Conservation (phyloP, 106 monocot genomes). For the Acorus gramineus region DNA sequence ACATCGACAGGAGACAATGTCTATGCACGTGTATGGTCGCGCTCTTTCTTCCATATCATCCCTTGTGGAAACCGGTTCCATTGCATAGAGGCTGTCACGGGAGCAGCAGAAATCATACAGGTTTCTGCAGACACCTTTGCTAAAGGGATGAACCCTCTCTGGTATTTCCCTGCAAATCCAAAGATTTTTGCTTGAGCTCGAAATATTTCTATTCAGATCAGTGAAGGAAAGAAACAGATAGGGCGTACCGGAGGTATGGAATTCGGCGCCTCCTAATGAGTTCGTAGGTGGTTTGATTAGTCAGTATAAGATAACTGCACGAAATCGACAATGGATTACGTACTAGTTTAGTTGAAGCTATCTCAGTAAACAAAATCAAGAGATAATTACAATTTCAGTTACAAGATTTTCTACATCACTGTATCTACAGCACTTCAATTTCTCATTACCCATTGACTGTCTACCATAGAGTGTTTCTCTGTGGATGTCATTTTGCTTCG, state of each 20-base stretch:
- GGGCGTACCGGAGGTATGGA: constrained; percentile 50
- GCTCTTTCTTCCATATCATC: constrained; percentile 64
- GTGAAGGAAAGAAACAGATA: neutral
- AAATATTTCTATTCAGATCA: no score
- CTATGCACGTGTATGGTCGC: constrained; percentile 49
- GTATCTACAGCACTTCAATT: no score
- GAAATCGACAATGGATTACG: no score
- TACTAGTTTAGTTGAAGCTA: no score
- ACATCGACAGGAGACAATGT: constrained; percentile 60
- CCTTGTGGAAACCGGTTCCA: constrained; percentile 61
- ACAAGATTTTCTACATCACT: no score
- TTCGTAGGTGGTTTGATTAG: constrained; percentile 98
- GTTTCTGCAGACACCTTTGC: constrained; percentile 63
- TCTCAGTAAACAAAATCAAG: no score
- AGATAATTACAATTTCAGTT: no score
- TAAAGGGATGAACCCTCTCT: constrained; percentile 64
- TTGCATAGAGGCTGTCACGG: constrained; percentile 8
- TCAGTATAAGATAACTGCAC: constrained; percentile 62
- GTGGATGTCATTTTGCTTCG: no score
- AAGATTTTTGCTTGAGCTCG: neutral
- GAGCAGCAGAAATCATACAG: constrained; percentile 59
- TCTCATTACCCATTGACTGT: no score
- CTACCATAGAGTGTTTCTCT: no score
- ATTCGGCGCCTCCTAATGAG: constrained; percentile 77
- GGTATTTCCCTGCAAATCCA: constrained; percentile 48